phyloP scores from a whole-genome alignment of 2,329 filamentous ascomycete species.

The Aspergillus pseudoviridinutans region DNA sequence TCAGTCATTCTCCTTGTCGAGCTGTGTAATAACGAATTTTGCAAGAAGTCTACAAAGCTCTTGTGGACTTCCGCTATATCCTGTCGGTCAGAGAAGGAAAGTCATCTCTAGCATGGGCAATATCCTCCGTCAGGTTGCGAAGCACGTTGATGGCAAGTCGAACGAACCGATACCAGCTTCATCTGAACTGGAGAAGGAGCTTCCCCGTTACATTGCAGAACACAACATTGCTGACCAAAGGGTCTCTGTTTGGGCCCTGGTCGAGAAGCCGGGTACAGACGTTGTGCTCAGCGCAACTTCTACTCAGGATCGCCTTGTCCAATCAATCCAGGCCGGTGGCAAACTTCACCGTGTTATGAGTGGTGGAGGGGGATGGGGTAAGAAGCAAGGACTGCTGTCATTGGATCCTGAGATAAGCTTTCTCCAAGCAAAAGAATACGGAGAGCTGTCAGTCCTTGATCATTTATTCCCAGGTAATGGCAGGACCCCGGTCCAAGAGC shows the following conservation, averaged over 20 bases:
- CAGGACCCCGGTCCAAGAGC: slow-evolving; percentile 4
- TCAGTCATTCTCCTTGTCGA: slow-evolving; percentile 27
- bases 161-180: slow-evolving; percentile 36
- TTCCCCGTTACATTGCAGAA: slow-evolving; percentile 38
- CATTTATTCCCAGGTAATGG: slow-evolving; percentile 20
- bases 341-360: slow-evolving; percentile 42
- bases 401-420: slow-evolving; percentile 39
- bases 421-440: slow-evolving; percentile 10
- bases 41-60: slow-evolving; percentile 13
- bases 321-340: slow-evolving; percentile 29
- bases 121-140: slow-evolving; percentile 39
- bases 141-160: slow-evolving; percentile 24
- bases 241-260: slow-evolving; percentile 41
- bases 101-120: slow-evolving; percentile 43
- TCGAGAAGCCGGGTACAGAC: slow-evolving; percentile 25
- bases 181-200: slow-evolving; percentile 37
- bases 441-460: slow-evolving; percentile 18
- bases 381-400: slow-evolving; percentile 42
- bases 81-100: slow-evolving; percentile 34
- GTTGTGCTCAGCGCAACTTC: slow-evolving; percentile 6
- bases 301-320: slow-evolving; percentile 19
- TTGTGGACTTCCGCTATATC: slow-evolving; percentile 31
- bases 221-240: slow-evolving; percentile 34
- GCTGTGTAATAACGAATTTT: slow-evolving; percentile 25
- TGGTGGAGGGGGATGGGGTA: slow-evolving; percentile 44